phyloP scores from a whole-genome alignment of 2,329 filamentous ascomycete genomes.

The Zalaria sp. region DNA sequence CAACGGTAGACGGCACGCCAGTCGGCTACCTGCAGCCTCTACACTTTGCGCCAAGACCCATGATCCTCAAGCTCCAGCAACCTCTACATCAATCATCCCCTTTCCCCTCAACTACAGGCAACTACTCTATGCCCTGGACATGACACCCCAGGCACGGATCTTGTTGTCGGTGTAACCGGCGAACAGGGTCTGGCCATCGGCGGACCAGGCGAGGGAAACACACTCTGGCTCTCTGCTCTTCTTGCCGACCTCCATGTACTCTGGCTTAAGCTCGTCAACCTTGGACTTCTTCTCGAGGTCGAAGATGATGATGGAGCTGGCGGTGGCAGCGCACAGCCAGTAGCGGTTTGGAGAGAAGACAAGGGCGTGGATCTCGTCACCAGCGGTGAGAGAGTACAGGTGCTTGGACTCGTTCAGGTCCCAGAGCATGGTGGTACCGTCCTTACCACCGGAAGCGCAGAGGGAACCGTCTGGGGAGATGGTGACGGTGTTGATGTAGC shows the following conservation, averaged over 20 bases:
- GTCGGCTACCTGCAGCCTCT: no score
- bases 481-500: slow-evolving; percentile 99
- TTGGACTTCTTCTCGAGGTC: slow-evolving; percentile 99
- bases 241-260: slow-evolving; percentile 92
- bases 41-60: no score
- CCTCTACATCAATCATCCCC: slow-evolving; percentile 4
- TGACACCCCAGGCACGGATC: slow-evolving; percentile 95
- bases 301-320: slow-evolving; percentile 99
- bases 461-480: slow-evolving; percentile 99
- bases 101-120: slow-evolving; percentile 4
- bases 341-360: slow-evolving; percentile 99
- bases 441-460: slow-evolving; percentile 97
- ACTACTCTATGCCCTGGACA: slow-evolving; percentile 54
- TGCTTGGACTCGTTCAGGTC: slow-evolving; percentile 99
- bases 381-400: slow-evolving; percentile 98
- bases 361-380: slow-evolving; percentile 99
- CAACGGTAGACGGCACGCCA: no score
- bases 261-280: slow-evolving; percentile 98
- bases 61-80: neutral
- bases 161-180: slow-evolving; percentile 99
- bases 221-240: slow-evolving; percentile 99
- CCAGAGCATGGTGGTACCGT: slow-evolving; percentile 99
- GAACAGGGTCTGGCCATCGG: slow-evolving; percentile 97
- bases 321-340: slow-evolving; percentile 98
- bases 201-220: slow-evolving; percentile 91